phyloP scores from a whole-genome alignment of 139 green algal genomes.

The Coelastrella sp. region DNA sequence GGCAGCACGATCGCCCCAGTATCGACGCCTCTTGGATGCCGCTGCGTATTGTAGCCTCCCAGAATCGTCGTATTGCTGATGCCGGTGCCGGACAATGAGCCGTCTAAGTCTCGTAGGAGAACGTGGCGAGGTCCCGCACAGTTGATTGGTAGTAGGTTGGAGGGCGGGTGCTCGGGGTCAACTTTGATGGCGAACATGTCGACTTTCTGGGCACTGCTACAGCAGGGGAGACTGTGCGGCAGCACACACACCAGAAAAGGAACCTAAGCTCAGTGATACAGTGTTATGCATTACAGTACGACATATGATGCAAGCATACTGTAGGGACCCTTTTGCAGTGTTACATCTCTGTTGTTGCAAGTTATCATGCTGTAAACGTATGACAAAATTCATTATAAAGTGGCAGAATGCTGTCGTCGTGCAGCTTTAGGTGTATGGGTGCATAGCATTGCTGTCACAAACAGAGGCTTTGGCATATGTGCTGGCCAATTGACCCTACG shows the following conservation, averaged over 20 bases:
- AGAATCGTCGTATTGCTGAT: neutral
- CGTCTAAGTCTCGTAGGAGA: neutral
- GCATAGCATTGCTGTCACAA: no score
- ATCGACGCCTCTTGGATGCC: neutral
- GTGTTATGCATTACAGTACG: no score
- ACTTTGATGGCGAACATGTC: conserved; percentile 5
- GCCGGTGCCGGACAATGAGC: neutral
- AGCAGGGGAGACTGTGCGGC: neutral
- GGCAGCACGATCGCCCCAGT: neutral
- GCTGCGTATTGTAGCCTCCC: neutral
- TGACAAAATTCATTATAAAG: no score
- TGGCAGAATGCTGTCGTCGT: no score
- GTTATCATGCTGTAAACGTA: no score
- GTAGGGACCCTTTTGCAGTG: no score
- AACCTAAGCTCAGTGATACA: neutral
- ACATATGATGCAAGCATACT: no score
- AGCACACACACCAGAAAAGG: neutral
- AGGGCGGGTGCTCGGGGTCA: neutral
- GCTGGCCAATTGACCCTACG: no score
- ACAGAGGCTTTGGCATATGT: no score
- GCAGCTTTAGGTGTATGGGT: no score
- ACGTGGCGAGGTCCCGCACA: conserved; percentile 21
- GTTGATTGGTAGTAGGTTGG: conserved; percentile 17
- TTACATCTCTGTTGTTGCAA: no score
- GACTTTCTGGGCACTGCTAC: neutral